A percentile compares a stretch with the other conserved stretches of the same genome.
Evolutionary conservation across 257 asterid genomes (phyloP).

Genomic region (Lantana camara): DNA sequence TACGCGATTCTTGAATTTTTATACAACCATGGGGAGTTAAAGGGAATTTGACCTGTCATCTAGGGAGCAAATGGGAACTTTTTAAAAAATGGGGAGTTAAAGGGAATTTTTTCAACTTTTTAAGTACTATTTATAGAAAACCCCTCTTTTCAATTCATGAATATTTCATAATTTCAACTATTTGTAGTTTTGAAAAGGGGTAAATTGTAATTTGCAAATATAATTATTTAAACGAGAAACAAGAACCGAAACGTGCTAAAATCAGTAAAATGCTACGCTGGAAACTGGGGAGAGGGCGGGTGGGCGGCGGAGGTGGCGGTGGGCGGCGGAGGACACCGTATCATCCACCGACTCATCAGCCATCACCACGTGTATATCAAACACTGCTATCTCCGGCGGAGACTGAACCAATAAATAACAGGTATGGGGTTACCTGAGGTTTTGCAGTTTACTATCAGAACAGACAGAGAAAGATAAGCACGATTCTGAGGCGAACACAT

Average conservation of each 20-base stretch:
- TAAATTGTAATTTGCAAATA: not conserved
- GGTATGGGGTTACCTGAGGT: not conserved
- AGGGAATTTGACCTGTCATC: too few relatives aligned
- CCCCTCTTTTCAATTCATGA: too few relatives aligned
- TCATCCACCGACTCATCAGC: constrained; percentile 2
- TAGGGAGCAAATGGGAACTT: too few relatives aligned
- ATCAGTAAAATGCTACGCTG: not conserved
- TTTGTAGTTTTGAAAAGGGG: too few relatives aligned
- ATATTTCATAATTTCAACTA: too few relatives aligned
- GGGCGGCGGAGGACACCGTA: constrained; percentile 30
- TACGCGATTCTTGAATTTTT: too few relatives aligned
- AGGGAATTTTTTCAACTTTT: too few relatives aligned
- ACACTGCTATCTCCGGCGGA: not conserved
- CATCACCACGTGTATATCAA: constrained; percentile 27
- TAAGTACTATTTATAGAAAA: too few relatives aligned
- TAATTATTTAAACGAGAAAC: not conserved
- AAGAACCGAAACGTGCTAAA: not conserved
- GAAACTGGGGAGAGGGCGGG: constrained; percentile 11
- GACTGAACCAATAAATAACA: not conserved
- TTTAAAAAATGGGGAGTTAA: too few relatives aligned
- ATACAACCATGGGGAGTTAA: too few relatives aligned
- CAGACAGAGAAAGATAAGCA: not conserved
- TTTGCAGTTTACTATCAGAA: not conserved
- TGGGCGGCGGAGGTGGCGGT: not conserved
- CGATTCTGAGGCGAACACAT: not conserved